Evolutionary conservation across 129 eudicot species (phyloP), one percentile per base, ranked within the genome.

Genomic region (Escallonia herrerae): DNA sequence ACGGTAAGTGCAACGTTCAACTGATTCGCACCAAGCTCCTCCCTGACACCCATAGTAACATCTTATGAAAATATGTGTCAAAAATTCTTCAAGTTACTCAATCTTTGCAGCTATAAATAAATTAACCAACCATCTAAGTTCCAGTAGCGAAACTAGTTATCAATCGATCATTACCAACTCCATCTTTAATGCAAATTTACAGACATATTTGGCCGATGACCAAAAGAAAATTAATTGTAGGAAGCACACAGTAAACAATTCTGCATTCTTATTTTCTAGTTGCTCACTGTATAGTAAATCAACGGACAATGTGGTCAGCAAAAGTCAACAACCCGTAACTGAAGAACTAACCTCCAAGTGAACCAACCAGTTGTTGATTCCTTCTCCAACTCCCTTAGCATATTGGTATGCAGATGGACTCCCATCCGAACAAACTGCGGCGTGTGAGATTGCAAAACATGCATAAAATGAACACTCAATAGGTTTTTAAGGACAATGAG

Each of bases 361-460:
- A 69, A 83, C 66, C 58, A 83, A 62, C 82, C 84, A 83, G 60
- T 74, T 82, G 64, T 82, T 76, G 55, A 69, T 63, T 53, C 84
- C 89, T 44, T 71, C 72, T 52, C 82, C 84, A 40, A 74, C 66
- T 56, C 83, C 83, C 56, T 69, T 69, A 65, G 74, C 76, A 33
- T 79, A 66, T 65, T 83, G 82, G 60, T 79, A 83, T 6, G 89
- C 89, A 8, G 84, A 82, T n/a, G 89, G 82, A 50, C 89, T 83
- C 47, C 89, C 89, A 62, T 83, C 89, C 62, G 79, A 76, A 69
- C 89, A 83, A 64, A 83, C 89, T 83, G 81, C 75, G 67, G 44
- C 66, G 52, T 67, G 45, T 51, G 56, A 45, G 49, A 51, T 6
- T 11, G 9, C 49, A 8, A 45, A 45, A 45, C 49, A 45, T 8